Percentiles rank a stretch among this genome's conserved stretches.
Conservation (phyloP, 176 grass and related monocot genomes). For the Bolboschoenus planiculmis region DNA sequence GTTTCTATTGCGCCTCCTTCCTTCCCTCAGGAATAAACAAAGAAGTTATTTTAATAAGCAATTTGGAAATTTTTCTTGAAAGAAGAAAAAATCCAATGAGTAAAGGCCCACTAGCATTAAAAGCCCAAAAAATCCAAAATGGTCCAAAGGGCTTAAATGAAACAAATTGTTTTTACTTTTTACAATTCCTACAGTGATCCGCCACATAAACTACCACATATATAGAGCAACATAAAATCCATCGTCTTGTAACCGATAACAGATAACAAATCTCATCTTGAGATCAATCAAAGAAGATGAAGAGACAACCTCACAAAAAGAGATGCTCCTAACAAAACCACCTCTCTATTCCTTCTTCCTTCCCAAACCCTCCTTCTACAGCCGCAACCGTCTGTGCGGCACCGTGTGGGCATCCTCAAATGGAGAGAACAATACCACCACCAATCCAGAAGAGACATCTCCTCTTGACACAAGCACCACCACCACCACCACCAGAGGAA, state of each 20-base stretch:
- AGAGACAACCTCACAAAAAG: slow-evolving; percentile 5
- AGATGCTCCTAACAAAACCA: not conserved
- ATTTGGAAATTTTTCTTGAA: not conserved
- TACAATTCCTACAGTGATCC: not conserved
- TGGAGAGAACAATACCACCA: slow-evolving; percentile 19
- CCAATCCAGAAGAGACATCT: not conserved
- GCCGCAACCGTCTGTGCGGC: not conserved
- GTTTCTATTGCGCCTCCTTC: not conserved
- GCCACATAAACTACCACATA: not conserved
- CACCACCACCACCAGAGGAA: slow-evolving; percentile 25
- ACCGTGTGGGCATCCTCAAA: slow-evolving; percentile 1
- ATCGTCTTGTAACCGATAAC: not conserved
- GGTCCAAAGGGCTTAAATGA: not conserved
- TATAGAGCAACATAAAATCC: not conserved
- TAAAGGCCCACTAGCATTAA: not conserved
- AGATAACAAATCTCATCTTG: not conserved
- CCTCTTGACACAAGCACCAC: slow-evolving; percentile 6
- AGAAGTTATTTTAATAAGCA: not conserved
- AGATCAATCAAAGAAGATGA: not conserved
- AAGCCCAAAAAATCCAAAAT: not conserved
- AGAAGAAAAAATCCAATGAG: not conserved
- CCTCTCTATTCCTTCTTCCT: slow-evolving; percentile 26
- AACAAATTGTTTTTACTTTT: not conserved
- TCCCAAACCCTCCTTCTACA: slow-evolving; percentile 21
- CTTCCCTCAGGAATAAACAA: not conserved